Base-by-base conservation (phyloP, 2,329 filamentous ascomycete species). In the Beauveria brongniartii region DNA sequence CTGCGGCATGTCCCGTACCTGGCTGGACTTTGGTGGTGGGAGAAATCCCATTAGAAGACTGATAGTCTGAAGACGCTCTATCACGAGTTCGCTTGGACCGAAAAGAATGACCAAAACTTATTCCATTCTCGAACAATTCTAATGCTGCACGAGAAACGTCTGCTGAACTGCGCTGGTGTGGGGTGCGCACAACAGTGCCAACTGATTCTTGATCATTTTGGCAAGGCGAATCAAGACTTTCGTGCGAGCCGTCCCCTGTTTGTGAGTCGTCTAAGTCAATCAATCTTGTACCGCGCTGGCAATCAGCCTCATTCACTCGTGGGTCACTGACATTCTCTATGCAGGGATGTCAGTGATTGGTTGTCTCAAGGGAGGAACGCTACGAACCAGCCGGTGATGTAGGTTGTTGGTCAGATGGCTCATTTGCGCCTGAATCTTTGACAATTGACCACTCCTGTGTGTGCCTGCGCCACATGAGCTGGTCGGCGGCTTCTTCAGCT, bases 371-470 rank as follows among this genome's bases (percentile, higher is more conserved):
- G 10, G 16, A 22, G 28, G 4, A 20, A 5, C 8, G 18, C 5
- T 30, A 55, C 59, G 24, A 12, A 61, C 51, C 20, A 28, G 46
- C 28, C 16, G 10, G 22, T 22, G 34, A 34, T 30, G 12, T 14
- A 10, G 14, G 1, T 14, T 43, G 43, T n/a, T 51, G 22, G 1
- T 10, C 20, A n/a, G 56, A n/a, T 20, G 50, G n/a, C 20, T 46
- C 14, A 10, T 37, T 22, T 74, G 78, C 83, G 66, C 8, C 71
- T 70, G 12, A 81, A 79, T 81, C 78, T 26, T 76, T 77, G 1
- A 75, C 75, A 3, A 79, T 82, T 5, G 78, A 81, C 81, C 81
- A 84, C 59, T 80, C 76, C 22, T 74, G 73, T 1, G 72, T 73
- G 26, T 77, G 73, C 26, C 74, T 74, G 59, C 71, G 75, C 81